phyloP scores from a whole-genome alignment of 1,284 basidiomycete species.

The Chalciporus piperatoides region DNA sequence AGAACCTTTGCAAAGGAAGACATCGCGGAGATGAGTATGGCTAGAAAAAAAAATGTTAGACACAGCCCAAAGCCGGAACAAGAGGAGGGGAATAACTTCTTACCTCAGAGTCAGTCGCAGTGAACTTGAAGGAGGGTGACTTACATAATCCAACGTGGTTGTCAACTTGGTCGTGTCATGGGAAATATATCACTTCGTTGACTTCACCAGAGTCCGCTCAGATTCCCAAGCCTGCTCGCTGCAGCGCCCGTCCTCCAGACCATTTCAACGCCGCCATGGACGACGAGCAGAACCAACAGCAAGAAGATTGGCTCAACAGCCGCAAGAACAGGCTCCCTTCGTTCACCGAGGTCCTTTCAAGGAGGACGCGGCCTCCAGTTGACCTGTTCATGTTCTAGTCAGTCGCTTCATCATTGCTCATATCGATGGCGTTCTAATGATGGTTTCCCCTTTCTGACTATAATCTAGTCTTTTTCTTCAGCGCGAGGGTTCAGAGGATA shows the following conservation, averaged over 20 bases:
- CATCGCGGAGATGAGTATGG: constrained; percentile 32
- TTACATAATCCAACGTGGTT: constrained; percentile 28
- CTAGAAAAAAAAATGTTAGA: neutral
- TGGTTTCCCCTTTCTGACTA: constrained; percentile 6
- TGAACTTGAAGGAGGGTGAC: neutral
- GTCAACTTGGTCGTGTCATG: constrained; percentile 7
- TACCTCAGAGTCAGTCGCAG: neutral
- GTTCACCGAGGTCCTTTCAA: constrained; percentile 81
- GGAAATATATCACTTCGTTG: constrained; percentile 18
- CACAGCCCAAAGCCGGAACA: neutral
- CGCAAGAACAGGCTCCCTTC: constrained; percentile 72
- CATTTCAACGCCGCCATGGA: constrained; percentile 39
- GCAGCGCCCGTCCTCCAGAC: constrained; percentile 10
- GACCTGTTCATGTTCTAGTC: constrained; percentile 99
- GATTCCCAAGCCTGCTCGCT: constrained; percentile 17
- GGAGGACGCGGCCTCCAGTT: constrained; percentile 88
- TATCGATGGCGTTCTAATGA: constrained; percentile 9
- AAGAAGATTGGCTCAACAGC: constrained; percentile 66
- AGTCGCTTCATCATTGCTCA: constrained; percentile 9
- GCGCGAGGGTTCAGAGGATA: constrained; percentile 91
- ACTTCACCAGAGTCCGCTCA: constrained; percentile 1
- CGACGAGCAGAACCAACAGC: constrained; percentile 53
- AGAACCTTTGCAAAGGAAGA: constrained; percentile 74
- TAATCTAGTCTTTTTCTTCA: constrained; percentile 76
- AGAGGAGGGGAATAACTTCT: neutral